Evolutionary conservation across 345 rosid genomes (phyloP).

Genomic region (Cardiospermum halicacabum): DNA sequence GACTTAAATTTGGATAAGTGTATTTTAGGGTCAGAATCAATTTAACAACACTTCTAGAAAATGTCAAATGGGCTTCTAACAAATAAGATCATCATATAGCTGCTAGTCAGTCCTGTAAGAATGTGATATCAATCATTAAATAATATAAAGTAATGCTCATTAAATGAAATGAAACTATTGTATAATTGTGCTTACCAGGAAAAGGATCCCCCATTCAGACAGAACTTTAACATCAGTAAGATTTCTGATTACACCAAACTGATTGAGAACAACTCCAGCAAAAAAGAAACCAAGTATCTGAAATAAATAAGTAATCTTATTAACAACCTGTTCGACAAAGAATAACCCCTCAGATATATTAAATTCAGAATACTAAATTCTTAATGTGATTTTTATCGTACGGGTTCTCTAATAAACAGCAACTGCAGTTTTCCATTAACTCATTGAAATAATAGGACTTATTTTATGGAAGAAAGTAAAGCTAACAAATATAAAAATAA

Average conservation of each 20-base stretch:
- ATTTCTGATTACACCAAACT: slow-evolving; percentile 84
- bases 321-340: not conserved
- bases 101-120: not conserved
- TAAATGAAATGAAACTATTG: not conserved
- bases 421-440: not conserved
- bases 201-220: slow-evolving; percentile 98
- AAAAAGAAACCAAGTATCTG: slow-evolving; percentile 99
- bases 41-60: not conserved
- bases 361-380: no score
- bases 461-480: not conserved
- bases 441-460: not conserved
- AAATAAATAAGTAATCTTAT: slow-evolving; percentile 17
- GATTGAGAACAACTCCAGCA: slow-evolving; percentile 91
- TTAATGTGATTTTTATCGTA: no score
- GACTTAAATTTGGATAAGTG: not conserved
- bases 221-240: slow-evolving; percentile 89
- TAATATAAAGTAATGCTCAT: not conserved
- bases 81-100: not conserved
- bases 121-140: not conserved
- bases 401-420: not conserved
- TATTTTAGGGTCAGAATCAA: not conserved
- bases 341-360: not conserved
- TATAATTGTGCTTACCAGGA: slow-evolving; percentile 54
- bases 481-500: not conserved
- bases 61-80: not conserved